A percentile compares a stretch with the other conserved stretches of the same genome.
These are phyloP conservation scores for Gyrodon lividus DNA, from an alignment of 768 basidiomycete genomes.

Conservation along the genomic window DNA sequence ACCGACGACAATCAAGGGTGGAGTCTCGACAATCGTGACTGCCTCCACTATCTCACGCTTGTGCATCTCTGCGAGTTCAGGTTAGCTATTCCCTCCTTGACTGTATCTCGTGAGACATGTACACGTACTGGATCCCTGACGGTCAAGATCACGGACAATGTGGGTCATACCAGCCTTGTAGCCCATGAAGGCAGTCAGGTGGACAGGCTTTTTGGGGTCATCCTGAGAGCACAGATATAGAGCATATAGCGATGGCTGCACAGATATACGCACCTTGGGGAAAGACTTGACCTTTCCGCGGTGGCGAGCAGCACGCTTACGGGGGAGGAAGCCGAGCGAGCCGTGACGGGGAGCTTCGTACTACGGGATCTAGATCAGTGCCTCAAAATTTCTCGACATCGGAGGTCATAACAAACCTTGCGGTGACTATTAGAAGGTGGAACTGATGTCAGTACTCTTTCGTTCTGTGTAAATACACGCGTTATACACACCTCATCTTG, in stretches of 20 bases:
- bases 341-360: conserved; percentile 99
- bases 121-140: conserved; percentile 94
- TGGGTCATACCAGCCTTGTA: conserved; percentile 99
- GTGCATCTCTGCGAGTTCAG: conserved; percentile 83
- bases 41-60: conserved; percentile 99
- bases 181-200: conserved; percentile 97
- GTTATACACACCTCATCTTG: conserved; percentile 62
- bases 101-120: neutral
- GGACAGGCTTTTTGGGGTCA: conserved; percentile 98
- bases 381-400: conserved; percentile 8
- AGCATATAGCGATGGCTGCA: neutral
- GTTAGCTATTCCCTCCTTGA: neutral
- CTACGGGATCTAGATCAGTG: conserved; percentile 43
- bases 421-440: conserved; percentile 72
- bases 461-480: neutral
- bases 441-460: conserved; percentile 17
- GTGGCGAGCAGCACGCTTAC: conserved; percentile 95
- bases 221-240: conserved; percentile 53
- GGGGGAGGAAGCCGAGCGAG: conserved; percentile 95
- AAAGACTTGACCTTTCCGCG: conserved; percentile 99
- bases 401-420: conserved; percentile 57
- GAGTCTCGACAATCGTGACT: conserved; percentile 93
- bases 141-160: conserved; percentile 97
- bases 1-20: conserved; percentile 94
- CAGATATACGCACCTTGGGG: conserved; percentile 72